Percentiles rank a stretch among this genome's conserved stretches.
phyloP scores from a whole-genome alignment of 1,284 basidiomycete species.

The Stygiomarasmius scandens region DNA sequence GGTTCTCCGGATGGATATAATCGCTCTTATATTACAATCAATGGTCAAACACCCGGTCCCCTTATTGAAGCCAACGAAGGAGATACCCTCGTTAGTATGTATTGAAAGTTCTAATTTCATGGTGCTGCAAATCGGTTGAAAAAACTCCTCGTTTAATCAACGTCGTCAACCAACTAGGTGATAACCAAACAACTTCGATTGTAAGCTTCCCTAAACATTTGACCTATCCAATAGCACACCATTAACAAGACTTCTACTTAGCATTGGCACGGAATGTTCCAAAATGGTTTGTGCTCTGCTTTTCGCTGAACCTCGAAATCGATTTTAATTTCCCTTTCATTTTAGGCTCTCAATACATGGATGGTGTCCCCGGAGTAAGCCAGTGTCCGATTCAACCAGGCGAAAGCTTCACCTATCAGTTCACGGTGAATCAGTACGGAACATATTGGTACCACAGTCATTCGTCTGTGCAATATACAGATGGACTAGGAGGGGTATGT shows the following conservation, averaged over 20 bases:
- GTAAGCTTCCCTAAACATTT: neutral
- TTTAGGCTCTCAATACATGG: no score
- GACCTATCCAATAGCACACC: neutral
- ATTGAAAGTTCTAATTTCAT: no score
- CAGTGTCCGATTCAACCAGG: neutral
- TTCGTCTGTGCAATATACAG: neutral
- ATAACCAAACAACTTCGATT: neutral
- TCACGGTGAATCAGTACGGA: neutral
- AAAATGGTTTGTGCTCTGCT: neutral
- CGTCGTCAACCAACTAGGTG: neutral
- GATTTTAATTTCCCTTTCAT: neutral
- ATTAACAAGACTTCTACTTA: neutral
- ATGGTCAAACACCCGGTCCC: slow-evolving; percentile 1
- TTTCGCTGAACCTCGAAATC: neutral
- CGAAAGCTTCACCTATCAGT: neutral
- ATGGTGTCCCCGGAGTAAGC: no score
- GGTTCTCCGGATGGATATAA: neutral
- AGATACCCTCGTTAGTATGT: neutral
- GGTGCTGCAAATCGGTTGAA: no score
- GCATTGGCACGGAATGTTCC: neutral
- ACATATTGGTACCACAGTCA: slow-evolving; percentile 5
- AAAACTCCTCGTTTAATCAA: neutral
- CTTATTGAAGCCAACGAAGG: slow-evolving; percentile 1
- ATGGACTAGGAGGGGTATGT: neutral
- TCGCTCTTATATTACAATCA: neutral